phyloP scores from a whole-genome alignment of 495 filamentous ascomycete species.

The Aspergillus indologenus region DNA sequence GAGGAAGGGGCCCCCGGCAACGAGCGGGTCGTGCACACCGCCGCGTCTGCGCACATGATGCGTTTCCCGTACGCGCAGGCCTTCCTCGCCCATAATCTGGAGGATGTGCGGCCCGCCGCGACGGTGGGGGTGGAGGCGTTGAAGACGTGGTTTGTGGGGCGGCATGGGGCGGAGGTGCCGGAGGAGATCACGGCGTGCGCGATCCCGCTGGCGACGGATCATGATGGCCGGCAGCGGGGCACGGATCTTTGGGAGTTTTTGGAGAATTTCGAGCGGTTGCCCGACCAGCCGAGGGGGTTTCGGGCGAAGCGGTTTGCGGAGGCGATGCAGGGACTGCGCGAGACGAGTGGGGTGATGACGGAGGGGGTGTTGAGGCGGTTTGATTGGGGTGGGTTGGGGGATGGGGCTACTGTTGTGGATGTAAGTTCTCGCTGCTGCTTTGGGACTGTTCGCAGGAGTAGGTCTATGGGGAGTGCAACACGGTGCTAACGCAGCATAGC shows the following conservation, averaged over 20 bases:
- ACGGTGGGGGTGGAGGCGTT: background rate
- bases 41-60: background rate
- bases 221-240: background rate
- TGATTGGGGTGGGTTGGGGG: background rate
- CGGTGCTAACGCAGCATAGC: background rate
- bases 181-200: background rate
- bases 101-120: background rate
- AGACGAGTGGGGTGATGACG: background rate
- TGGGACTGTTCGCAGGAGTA: no score
- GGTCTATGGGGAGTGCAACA: no score
- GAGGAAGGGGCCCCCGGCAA: background rate
- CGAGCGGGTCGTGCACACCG: background rate
- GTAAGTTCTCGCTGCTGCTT: background rate
- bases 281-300: background rate
- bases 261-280: background rate
- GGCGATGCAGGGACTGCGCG: background rate
- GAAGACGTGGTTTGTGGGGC: background rate
- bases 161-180: background rate
- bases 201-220: background rate
- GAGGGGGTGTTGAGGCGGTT: background rate
- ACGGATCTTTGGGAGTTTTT: background rate
- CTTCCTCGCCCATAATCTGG: background rate
- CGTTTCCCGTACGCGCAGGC: background rate
- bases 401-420: slow-evolving; percentile 1
- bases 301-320: background rate